Evolutionary conservation across 306 rosid genomes (phyloP), one percentile per base, ranked within the genome.

Genomic region (Pyrus communis): DNA sequence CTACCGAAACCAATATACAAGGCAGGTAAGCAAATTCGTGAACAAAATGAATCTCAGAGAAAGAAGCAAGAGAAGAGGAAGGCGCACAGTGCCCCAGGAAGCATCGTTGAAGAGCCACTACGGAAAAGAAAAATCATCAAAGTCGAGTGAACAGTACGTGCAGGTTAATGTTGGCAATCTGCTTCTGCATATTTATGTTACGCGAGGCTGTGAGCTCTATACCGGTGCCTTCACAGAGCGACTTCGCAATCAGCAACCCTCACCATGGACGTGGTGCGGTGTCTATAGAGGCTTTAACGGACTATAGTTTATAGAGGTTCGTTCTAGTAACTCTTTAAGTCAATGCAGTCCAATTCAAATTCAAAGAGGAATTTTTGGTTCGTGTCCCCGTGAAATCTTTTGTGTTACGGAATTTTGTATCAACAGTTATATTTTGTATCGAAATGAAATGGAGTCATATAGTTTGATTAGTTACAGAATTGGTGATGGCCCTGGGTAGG

Each of bases 61-160:
- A 85, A 88, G 80, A 95, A 84, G 73, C 90, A 87, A 1, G 90
- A 91, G 78, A 90, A 85, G 83, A 88, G 93, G 77, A 92, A 88
- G 81, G 96, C 91, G 59, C 99, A 92, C 83, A 92, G 93, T 55
- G 86, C 97, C 69, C 96, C 97, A 6, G 97, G 99, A 69, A 92
- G 90, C 77, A 51, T 86, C 67, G 61, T 86, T 21, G 81, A 89
- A 25, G 62, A 80, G 52, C 88, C 99, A 4, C 33, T 89, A 6
- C 93, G 97, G 57, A 77, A 30, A 70, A 74, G 81, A 85, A 88
- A 89, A 87, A 89, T 95, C 78, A 76, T 92, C 70, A 85, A 82
- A 82, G 93, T 87, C 79, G 87, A 85, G 79, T 90, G 66, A 82
- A n/a, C 4, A 22, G 9, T 2, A 60, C 4, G 3, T 2, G 68